These are phyloP conservation scores for Teunomyces funiuensis DNA, from an alignment of 805 yeast species.

Conservation along the genomic window DNA sequence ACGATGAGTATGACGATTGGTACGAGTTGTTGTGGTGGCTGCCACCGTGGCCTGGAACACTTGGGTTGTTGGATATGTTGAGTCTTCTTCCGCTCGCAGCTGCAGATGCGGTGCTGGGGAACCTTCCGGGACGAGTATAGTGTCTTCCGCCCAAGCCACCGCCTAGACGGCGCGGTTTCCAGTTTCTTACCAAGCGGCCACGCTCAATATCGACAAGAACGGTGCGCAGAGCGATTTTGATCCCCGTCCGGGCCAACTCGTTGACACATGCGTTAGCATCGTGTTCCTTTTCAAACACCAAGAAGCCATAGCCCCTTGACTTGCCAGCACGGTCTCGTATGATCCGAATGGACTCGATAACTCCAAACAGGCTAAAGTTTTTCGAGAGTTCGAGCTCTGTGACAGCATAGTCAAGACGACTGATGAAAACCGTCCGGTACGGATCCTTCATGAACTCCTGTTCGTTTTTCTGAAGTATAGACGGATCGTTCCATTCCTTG, in stretches of 20 bases:
- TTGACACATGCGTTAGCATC: slow-evolving; percentile 64
- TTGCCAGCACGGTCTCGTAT: slow-evolving; percentile 42
- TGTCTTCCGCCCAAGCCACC: slow-evolving; percentile 93
- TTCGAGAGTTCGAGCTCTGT: slow-evolving; percentile 69
- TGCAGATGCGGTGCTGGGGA: slow-evolving; percentile 32
- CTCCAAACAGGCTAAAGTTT: slow-evolving; percentile 64
- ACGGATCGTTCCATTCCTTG: slow-evolving; percentile 33
- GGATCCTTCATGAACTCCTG: slow-evolving; percentile 54
- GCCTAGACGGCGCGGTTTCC: slow-evolving; percentile 77
- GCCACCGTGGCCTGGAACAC: background rate
- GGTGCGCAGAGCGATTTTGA: slow-evolving; percentile 41
- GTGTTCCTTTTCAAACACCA: slow-evolving; percentile 60
- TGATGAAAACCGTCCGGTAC: slow-evolving; percentile 72
- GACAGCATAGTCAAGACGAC: slow-evolving; percentile 62
- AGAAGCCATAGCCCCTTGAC: slow-evolving; percentile 82
- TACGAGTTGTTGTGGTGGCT: background rate
- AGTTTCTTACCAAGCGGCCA: slow-evolving; percentile 61
- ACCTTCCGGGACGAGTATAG: slow-evolving; percentile 41
- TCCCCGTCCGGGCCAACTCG: slow-evolving; percentile 49
- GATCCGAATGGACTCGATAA: slow-evolving; percentile 54
- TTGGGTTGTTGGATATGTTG: slow-evolving; percentile 5
- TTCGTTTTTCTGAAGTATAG: slow-evolving; percentile 31
- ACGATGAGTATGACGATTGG: background rate
- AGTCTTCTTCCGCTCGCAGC: slow-evolving; percentile 28
- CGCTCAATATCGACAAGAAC: slow-evolving; percentile 73